A percentile compares a stretch with the other conserved stretches of the same genome.
These are phyloP conservation scores for Domatiomyces catenatus DNA, from an alignment of 2,329 filamentous ascomycete species.

Conservation along the genomic window DNA sequence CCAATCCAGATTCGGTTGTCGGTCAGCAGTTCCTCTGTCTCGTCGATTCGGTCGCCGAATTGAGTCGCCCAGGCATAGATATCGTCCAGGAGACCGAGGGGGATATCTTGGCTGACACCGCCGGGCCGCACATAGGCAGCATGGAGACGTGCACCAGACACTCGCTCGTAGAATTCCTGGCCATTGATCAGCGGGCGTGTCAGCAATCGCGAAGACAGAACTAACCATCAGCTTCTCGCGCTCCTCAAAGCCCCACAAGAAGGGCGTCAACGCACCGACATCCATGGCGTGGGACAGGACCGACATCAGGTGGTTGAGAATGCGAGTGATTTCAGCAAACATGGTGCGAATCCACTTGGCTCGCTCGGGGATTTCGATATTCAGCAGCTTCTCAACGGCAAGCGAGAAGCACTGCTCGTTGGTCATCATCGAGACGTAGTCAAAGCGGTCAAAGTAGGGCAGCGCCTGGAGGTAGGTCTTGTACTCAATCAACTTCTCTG, in stretches of 20 bases:
- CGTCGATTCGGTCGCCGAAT: slow-evolving; percentile 94
- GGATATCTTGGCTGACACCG: slow-evolving; percentile 90
- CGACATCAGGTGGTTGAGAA: slow-evolving; percentile 97
- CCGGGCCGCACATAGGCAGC: slow-evolving; percentile 93
- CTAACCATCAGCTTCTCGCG: slow-evolving; percentile 98
- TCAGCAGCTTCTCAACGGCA: slow-evolving; percentile 93
- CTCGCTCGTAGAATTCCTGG: slow-evolving; percentile 98
- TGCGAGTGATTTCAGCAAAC: slow-evolving; percentile 86
- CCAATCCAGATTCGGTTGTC: slow-evolving; percentile 99
- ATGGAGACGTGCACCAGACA: slow-evolving; percentile 93
- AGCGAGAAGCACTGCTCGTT: slow-evolving; percentile 97
- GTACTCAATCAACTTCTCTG: slow-evolving; percentile 99
- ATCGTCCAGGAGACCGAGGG: slow-evolving; percentile 84
- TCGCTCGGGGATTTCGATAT: slow-evolving; percentile 85
- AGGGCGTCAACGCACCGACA: slow-evolving; percentile 91
- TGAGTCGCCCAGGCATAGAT: slow-evolving; percentile 99
- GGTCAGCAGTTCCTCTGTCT: slow-evolving; percentile 95
- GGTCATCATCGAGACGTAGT: slow-evolving; percentile 99
- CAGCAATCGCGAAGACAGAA: slow-evolving; percentile 3
- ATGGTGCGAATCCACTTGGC: slow-evolving; percentile 94
- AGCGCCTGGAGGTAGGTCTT: slow-evolving; percentile 97
- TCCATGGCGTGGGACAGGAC: slow-evolving; percentile 97
- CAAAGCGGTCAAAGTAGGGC: slow-evolving; percentile 95
- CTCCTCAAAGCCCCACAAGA: slow-evolving; percentile 99
- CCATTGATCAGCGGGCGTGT: background rate